These are phyloP conservation scores for Cryptosporidium viatorum DNA, from an alignment of 169 alveolate species.

Conservation along the genomic window DNA sequence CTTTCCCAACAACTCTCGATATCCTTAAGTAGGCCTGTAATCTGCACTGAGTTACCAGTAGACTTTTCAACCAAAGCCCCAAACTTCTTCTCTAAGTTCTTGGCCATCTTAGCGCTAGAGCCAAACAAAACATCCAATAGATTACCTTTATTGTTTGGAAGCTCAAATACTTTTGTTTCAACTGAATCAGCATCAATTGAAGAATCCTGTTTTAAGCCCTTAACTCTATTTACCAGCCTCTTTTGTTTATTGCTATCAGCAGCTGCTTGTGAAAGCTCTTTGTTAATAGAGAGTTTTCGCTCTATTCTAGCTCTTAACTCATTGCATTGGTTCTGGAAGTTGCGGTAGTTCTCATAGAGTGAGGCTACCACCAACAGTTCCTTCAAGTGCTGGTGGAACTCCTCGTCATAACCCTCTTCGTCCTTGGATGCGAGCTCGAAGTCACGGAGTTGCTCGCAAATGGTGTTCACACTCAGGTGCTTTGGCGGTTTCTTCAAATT, in stretches of 20 bases:
- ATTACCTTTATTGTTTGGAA: slow-evolving; percentile 69
- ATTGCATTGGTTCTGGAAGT: slow-evolving; percentile 56
- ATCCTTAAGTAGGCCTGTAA: slow-evolving; percentile 41
- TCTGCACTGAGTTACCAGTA: slow-evolving; percentile 51
- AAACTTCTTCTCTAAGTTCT: slow-evolving; percentile 31
- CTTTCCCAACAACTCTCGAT: slow-evolving; percentile 50
- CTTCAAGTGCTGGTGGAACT: slow-evolving; percentile 53
- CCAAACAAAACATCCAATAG: slow-evolving; percentile 56
- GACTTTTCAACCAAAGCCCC: slow-evolving; percentile 64
- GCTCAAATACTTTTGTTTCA: slow-evolving; percentile 45
- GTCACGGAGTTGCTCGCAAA: slow-evolving; percentile 63
- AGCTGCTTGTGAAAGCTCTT: slow-evolving; percentile 23
- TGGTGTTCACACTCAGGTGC: slow-evolving; percentile 30
- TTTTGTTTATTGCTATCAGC: slow-evolving; percentile 48
- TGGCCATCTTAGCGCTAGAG: slow-evolving; percentile 59
- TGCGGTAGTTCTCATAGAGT: slow-evolving; percentile 54
- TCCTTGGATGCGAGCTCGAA: slow-evolving; percentile 48
- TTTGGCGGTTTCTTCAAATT: slow-evolving; percentile 52
- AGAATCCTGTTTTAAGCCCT: slow-evolving; percentile 39
- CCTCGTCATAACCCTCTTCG: slow-evolving; percentile 42
- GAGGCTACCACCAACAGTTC: slow-evolving; percentile 59
- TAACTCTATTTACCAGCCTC: slow-evolving; percentile 38
- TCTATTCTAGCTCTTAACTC: slow-evolving; percentile 32
- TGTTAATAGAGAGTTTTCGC: slow-evolving; percentile 12
- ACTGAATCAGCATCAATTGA: slow-evolving; percentile 17